These are phyloP conservation scores for Letharia columbiana DNA, from an alignment of 495 filamentous ascomycete species.

Conservation along the genomic window DNA sequence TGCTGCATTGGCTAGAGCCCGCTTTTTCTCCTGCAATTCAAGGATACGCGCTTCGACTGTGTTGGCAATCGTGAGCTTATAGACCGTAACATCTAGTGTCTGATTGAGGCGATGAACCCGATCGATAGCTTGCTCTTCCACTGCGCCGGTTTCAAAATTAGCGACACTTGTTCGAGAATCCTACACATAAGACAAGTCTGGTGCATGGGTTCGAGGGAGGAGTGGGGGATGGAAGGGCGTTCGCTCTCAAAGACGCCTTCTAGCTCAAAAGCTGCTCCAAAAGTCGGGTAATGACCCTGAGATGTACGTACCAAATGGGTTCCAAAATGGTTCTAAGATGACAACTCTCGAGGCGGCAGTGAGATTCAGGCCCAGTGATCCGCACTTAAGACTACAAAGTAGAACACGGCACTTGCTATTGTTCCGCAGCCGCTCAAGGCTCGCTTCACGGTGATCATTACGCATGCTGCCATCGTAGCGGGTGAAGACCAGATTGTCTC, in stretches of 20 bases:
- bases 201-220: background rate
- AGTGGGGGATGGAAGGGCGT: no score
- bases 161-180: background rate
- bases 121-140: slow-evolving; percentile 98
- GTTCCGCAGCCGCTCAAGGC: slow-evolving; percentile 64
- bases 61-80: slow-evolving; percentile 75
- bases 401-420: slow-evolving; percentile 66
- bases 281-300: background rate
- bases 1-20: slow-evolving; percentile 72
- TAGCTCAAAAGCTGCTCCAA: background rate
- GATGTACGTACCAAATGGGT: slow-evolving; percentile 58
- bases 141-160: background rate
- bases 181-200: background rate
- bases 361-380: slow-evolving; percentile 84
- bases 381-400: slow-evolving; percentile 87
- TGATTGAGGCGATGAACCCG: slow-evolving; percentile 95
- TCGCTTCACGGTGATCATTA: slow-evolving; percentile 85
- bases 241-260: background rate
- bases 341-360: slow-evolving; percentile 89
- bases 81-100: slow-evolving; percentile 86
- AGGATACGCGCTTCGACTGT: slow-evolving; percentile 91
- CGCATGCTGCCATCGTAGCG: slow-evolving; percentile 95
- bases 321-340: slow-evolving; percentile 98
- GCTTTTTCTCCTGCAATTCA: slow-evolving; percentile 84
- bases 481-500: slow-evolving; percentile 63